Conservation (phyloP, 2,329 filamentous ascomycete species). For the Microcera coccophila region DNA sequence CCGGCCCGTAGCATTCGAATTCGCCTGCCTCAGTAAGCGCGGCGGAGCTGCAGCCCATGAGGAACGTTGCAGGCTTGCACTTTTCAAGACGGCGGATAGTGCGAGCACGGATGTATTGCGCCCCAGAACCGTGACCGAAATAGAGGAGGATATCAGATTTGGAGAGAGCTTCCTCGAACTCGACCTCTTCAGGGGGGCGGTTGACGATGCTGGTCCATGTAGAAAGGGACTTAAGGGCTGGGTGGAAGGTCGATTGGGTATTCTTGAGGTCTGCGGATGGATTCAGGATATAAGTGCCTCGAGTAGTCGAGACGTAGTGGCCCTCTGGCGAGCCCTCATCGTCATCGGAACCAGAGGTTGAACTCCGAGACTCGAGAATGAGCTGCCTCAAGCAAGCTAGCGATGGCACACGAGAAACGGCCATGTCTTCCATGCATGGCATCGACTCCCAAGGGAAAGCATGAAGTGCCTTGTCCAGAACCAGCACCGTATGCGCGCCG, state of each 20-base stretch:
- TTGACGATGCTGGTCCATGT: conserved; percentile 69
- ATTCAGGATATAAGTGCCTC: conserved; percentile 80
- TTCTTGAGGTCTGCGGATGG: conserved; percentile 77
- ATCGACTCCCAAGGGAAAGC: conserved; percentile 94
- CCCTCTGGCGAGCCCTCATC: conserved; percentile 31
- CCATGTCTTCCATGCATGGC: conserved; percentile 72
- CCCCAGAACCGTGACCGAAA: conserved; percentile 92
- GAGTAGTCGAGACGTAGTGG: conserved; percentile 51
- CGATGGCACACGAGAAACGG: conserved; percentile 85
- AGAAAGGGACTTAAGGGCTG: conserved; percentile 59
- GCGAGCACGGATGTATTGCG: conserved; percentile 86
- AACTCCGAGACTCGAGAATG: conserved; percentile 51
- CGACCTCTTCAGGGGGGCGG: conserved; percentile 67
- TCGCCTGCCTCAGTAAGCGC: conserved; percentile 73
- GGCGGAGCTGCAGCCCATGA: conserved; percentile 93
- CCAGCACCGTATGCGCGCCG: conserved; percentile 71
- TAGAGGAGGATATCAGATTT: conserved; percentile 75
- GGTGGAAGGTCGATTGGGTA: conserved; percentile 72
- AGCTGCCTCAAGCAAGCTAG: conserved; percentile 76
- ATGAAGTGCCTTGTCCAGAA: conserved; percentile 88
- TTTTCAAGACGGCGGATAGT: conserved; percentile 74
- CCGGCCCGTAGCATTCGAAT: conserved; percentile 87
- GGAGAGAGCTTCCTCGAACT: conserved; percentile 67
- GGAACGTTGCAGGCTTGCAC: conserved; percentile 72
- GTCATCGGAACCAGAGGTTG: conserved; percentile 7